Base-by-base conservation (phyloP, 2,329 filamentous ascomycete species). In the Colletotrichum navitas region DNA sequence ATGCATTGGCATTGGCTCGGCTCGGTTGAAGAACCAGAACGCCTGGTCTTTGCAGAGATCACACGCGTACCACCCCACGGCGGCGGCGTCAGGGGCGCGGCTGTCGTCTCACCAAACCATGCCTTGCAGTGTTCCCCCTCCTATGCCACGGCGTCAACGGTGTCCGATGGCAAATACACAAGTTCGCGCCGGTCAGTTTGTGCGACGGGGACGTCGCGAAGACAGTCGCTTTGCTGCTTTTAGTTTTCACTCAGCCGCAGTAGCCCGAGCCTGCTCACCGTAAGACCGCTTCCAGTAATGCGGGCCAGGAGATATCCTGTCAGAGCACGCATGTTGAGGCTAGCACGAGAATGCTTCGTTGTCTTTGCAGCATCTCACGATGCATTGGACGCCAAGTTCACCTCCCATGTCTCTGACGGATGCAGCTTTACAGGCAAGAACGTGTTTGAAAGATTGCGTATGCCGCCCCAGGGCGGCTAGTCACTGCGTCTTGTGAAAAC, bases 251-350 rank as follows among this genome's bases (percentile, higher is more conserved):
- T 29, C 21, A 34, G 29, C 29, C 18, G 51, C 18, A 54, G 29
- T n/a, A 32, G 32, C 32, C 11, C 51, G 29, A 34, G 29, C 32
- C 29, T 34, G 29, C 29, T 21, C 29, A 11, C 6, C 21, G 1
- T 32, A 1, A 11, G 16, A 34, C 11, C 51, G 6, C 5, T 34
- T 18, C 14, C 51, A 16, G 10, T 12, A 10, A 54, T 34, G 51
- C 18, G 21, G 32, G 18, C 29, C 5, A 34, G 11, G 29, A 34
- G 18, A 34, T 34, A 16, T 34, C 11, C 16, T 47, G 26, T 61
- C 58, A 41, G 29, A 61, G 43, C 58, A 61, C 26, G 41, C 58
- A 47, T 61, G 29, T 36, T 26, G 29, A 26, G 43, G 26, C 58
- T 60, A 41, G 39, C 29, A 36, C 41, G 10, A 16, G 12, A 18